phyloP scores from a whole-genome alignment of 225 moss, liverwort and hornwort genomes.

The Anthoceros angustus region DNA sequence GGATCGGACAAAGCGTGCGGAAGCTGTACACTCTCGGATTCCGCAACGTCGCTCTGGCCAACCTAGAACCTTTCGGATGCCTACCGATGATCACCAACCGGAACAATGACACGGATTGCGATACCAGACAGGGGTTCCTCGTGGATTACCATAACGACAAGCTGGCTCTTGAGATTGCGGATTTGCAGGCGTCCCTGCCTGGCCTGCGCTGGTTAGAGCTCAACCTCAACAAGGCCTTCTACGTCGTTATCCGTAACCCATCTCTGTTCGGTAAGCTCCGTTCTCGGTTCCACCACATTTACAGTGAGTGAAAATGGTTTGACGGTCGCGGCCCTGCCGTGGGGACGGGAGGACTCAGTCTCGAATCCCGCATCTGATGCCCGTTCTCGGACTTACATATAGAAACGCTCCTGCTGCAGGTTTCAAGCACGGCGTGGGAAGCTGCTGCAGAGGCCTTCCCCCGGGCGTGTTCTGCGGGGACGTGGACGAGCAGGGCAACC shows the following conservation, averaged over 20 bases:
- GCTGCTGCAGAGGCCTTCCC: background rate
- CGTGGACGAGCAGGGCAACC: conserved; percentile 4
- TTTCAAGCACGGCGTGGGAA: conserved; percentile 3
- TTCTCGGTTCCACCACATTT: no score
- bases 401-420: background rate
- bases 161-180: background rate
- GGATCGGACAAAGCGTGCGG: background rate
- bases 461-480: background rate
- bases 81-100: background rate
- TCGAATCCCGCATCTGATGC: no score
- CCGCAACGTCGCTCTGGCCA: conserved; percentile 6
- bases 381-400: no score
- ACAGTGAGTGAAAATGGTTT: background rate
- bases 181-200: background rate
- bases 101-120: background rate
- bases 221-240: conserved; percentile 1
- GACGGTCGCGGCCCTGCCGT: background rate
- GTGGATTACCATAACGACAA: background rate
- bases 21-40: conserved; percentile 1
- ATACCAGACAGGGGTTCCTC: background rate
- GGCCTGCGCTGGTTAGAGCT: background rate
- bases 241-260: background rate
- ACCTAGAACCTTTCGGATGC: background rate
- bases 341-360: no score
- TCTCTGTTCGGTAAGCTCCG: conserved; percentile 4